Base-by-base conservation (phyloP, 1,139 yeast genomes). In the Hemisphaericaspora xylofermentans region DNA sequence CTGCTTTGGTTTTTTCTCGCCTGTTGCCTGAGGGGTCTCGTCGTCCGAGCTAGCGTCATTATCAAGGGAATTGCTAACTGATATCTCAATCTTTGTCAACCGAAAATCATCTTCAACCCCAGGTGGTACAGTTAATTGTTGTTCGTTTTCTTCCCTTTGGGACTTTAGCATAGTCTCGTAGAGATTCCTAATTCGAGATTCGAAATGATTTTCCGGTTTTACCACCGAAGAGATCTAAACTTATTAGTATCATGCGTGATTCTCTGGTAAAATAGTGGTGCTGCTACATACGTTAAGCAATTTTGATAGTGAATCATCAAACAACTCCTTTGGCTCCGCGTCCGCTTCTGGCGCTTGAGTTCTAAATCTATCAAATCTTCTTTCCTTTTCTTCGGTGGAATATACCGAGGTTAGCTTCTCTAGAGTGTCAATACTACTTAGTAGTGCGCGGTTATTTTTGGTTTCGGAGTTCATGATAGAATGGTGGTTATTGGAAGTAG, bases 261-360 rank as follows among this genome's bases (percentile, higher is more conserved):
- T 33, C n/a, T 14, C 8, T 15, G 3, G 21, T 33, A 16, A 12
- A 6, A 15, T 7, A 17, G 17, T 6, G 22, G 19, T 15, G 15
- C 13, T 7, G 7, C 2, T 24, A 46, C 51, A 12, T 41, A 47
- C 51, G 27, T 43, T 40, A 17, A 43, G 29, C 38, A 47, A 36
- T n/a, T 37, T 41, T 7, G 26, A 28, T 26, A 43, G 26, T 9
- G 39, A 39, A 3, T 35, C 34, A 4, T 28, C 13, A 16, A 36
- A 36, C 21, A 40, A 25, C 2, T 35, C 27, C 25, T 40, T 39
- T 3, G 31, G 29, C 8, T 37, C 36, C 4, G 19, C 12, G 3
- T 14, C n/a, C 3, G 32, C 3, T 10, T 24, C 17, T 12, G 21
- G 25, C 16, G n/a, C 19, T n/a, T 38, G 28, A n/a, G 8, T 24